Base-by-base conservation (phyloP, 108 stramenopile genomes). In the Thalassiosira profunda region DNA sequence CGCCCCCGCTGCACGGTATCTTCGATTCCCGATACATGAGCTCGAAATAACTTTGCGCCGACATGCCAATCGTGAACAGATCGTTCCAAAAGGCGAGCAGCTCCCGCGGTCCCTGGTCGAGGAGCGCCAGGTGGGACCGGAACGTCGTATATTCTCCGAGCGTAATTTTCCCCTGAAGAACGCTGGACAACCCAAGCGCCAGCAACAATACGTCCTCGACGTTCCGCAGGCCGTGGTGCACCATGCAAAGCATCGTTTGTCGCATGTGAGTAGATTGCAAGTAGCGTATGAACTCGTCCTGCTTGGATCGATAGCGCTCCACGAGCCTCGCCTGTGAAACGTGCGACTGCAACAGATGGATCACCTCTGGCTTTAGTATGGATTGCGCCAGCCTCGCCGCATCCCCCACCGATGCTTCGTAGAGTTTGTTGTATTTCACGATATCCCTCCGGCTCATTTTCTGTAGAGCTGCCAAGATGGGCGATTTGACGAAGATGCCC, bases 21-120 rank as follows among this genome's bases (percentile, higher is more conserved):
- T 57, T 44, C n/a, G 67, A 57, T 53, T 68, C 30, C 7, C 67
- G 18, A 43, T 68, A 68, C 25, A 68, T 55, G 33, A 68, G 58
- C 30, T 68, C 67, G 36, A 68, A 68, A 45, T 68, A 68, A 2
- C 46, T 46, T 15, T 29, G n/a, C 10, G 56, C 44, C 25, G 67
- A 58, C 67, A 68, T 68, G 1, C 67, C 56, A 47, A 68, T 42
- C 37, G 54, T 56, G 23, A 68, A 35, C 15, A 68, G 8, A 7
- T 68, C 67, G 37, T 68, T 58, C 55, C 55, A 68, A 25, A 56
- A 53, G 4, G 33, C 55, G 7, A 58, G 18, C 2, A 58, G 44
- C 24, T 68, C 67, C 24, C 58, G 56, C 17, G 25, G 5, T 20
- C 67, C 67, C 25, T 45, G 55, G 46, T 68, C 67, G 11, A 68